A percentile compares a stretch with the other conserved stretches of the same genome.
Evolutionary conservation across 2,329 filamentous ascomycete species (phyloP).

Genomic region (Triangularia verruculosa): DNA sequence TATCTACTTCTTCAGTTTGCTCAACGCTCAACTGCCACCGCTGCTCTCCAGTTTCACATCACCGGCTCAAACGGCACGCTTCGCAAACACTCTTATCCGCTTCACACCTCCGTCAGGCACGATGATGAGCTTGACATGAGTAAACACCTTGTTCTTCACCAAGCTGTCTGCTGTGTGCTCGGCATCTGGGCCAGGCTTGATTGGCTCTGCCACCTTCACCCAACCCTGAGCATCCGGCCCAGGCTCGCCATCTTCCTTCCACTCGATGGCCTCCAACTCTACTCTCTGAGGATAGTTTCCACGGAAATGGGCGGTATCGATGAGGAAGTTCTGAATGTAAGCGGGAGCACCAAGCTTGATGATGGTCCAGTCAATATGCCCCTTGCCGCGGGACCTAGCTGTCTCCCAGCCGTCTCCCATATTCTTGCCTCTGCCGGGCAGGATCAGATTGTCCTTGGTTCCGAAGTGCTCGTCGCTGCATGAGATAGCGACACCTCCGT

Average conservation of each 20-base stretch:
- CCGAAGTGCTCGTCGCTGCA: conserved; percentile 86
- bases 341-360: conserved; percentile 68
- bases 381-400: conserved; percentile 66
- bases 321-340: conserved; percentile 62
- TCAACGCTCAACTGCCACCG: not conserved
- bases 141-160: conserved; percentile 60
- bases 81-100: conserved; percentile 74
- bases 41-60: conserved; percentile 4
- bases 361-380: conserved; percentile 78
- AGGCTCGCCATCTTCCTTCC: conserved; percentile 51
- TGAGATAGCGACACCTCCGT: conserved; percentile 70
- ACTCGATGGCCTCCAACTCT: conserved; percentile 60
- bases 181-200: conserved; percentile 68
- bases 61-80: conserved; percentile 41
- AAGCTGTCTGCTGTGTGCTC: conserved; percentile 64
- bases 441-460: conserved; percentile 74
- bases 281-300: conserved; percentile 81
- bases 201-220: conserved; percentile 63
- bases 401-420: conserved; percentile 93
- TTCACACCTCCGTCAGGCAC: conserved; percentile 93
- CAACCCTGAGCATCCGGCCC: conserved; percentile 57
- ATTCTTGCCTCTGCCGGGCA: conserved; percentile 74
- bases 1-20: not conserved
- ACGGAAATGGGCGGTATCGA: conserved; percentile 80
- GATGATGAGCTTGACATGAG: conserved; percentile 86